phyloP scores from a whole-genome alignment of 495 filamentous ascomycete genomes.

The Neurospora terricola region DNA sequence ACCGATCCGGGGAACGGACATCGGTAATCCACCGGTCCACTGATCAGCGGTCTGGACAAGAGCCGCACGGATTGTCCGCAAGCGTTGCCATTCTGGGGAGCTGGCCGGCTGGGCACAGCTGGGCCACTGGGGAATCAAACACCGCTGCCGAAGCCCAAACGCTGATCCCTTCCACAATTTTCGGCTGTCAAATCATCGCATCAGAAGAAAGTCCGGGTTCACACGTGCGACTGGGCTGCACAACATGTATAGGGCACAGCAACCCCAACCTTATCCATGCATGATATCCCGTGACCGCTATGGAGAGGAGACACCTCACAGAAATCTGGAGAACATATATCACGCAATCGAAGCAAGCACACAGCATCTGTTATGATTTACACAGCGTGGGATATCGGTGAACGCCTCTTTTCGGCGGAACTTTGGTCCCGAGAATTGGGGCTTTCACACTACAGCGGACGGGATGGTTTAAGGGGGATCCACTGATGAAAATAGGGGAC shows the following conservation, averaged over 20 bases:
- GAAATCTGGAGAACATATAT: background rate
- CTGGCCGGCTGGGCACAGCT: background rate
- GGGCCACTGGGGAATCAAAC: background rate
- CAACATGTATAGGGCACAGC: background rate
- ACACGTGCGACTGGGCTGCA: background rate
- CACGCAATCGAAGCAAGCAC: background rate
- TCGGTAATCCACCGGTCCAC: background rate
- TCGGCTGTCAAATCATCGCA: background rate
- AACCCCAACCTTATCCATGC: background rate
- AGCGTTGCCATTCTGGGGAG: background rate
- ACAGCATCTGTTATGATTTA: background rate
- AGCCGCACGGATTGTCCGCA: background rate
- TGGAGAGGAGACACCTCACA: background rate
- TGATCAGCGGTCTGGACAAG: background rate
- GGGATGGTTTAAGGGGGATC: background rate
- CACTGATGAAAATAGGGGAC: background rate
- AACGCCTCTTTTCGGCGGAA: background rate
- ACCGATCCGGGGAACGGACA: background rate
- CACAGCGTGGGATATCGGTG: background rate
- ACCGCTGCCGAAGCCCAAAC: background rate
- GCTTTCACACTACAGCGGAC: background rate
- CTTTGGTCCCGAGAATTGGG: background rate
- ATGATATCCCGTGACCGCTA: background rate
- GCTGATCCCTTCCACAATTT: background rate
- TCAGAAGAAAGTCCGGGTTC: background rate